These are phyloP conservation scores for Mortierella sp. DNA, from an alignment of 371 early-diverging fungal genomes.

Conservation along the genomic window DNA sequence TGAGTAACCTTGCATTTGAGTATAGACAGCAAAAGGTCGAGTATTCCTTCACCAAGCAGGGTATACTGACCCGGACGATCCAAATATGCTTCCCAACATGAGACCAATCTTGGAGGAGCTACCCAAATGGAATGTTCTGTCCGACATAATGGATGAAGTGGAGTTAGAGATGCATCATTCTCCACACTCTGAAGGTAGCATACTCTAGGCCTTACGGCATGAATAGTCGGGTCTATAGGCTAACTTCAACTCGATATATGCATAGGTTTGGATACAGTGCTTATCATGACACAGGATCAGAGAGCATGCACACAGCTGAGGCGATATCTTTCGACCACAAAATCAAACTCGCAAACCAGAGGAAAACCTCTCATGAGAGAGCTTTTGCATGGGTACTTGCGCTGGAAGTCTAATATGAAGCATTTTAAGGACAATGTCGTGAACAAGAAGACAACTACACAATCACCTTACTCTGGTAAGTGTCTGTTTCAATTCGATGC, in stretches of 20 bases:
- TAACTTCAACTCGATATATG: slow-evolving; percentile 6
- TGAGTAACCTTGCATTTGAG: slow-evolving; percentile 1
- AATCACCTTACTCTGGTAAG: slow-evolving; percentile 12
- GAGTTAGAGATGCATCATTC: slow-evolving; percentile 64
- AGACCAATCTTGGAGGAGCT: slow-evolving; percentile 87
- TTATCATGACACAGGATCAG: slow-evolving; percentile 81
- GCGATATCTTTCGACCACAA: slow-evolving; percentile 61
- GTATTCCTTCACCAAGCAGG: slow-evolving; percentile 66
- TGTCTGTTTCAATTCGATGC: background rate
- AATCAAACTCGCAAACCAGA: slow-evolving; percentile 26
- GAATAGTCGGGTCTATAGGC: background rate
- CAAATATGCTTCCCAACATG: slow-evolving; percentile 69
- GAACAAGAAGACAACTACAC: slow-evolving; percentile 3
- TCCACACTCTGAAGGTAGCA: slow-evolving; percentile 46
- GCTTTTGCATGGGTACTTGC: slow-evolving; percentile 71
- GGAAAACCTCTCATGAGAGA: slow-evolving; percentile 63
- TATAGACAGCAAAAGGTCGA: slow-evolving; percentile 71
- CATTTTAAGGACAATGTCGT: slow-evolving; percentile 55
- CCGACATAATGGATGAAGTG: slow-evolving; percentile 81
- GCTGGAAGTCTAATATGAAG: slow-evolving; percentile 72
- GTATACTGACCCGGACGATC: slow-evolving; percentile 59
- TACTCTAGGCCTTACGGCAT: background rate
- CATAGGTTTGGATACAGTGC: slow-evolving; percentile 60
- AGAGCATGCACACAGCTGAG: slow-evolving; percentile 78
- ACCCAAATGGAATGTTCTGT: slow-evolving; percentile 91